phyloP scores from a whole-genome alignment of 2,329 filamentous ascomycete species.

The Parasarocladium wereldwijsianum region DNA sequence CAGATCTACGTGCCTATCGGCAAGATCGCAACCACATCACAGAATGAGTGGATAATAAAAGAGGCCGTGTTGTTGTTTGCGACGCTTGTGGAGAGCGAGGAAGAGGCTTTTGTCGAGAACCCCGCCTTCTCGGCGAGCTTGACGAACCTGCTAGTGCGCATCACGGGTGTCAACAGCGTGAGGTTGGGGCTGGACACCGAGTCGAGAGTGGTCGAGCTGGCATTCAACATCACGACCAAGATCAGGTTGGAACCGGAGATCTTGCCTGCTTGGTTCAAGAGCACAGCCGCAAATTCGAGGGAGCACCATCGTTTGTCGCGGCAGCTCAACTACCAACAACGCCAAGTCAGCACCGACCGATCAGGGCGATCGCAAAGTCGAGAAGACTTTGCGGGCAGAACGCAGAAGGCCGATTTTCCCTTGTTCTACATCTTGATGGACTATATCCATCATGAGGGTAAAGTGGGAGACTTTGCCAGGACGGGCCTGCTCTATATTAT shows the following conservation, averaged over 20 bases:
- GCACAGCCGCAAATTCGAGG: slow-evolving; percentile 17
- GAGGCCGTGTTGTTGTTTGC: slow-evolving; percentile 79
- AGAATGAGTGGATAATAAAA: slow-evolving; percentile 73
- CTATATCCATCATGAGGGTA: slow-evolving; percentile 90
- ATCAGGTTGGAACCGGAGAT: slow-evolving; percentile 81
- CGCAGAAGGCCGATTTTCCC: slow-evolving; percentile 84
- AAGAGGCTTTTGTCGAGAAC: slow-evolving; percentile 86
- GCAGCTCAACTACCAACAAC: slow-evolving; percentile 13
- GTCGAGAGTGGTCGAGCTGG: slow-evolving; percentile 75
- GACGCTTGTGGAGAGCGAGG: slow-evolving; percentile 87
- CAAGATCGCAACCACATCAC: slow-evolving; percentile 73
- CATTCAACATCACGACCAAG: slow-evolving; percentile 94
- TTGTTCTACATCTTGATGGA: slow-evolving; percentile 92
- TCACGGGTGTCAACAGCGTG: slow-evolving; percentile 59
- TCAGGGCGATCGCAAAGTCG: slow-evolving; percentile 39
- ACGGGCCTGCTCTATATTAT: slow-evolving; percentile 93
- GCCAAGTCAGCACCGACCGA: slow-evolving; percentile 18
- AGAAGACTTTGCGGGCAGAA: slow-evolving; percentile 69
- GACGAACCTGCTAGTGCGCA: slow-evolving; percentile 71
- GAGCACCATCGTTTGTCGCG: slow-evolving; percentile 7
- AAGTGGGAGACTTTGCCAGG: slow-evolving; percentile 87
- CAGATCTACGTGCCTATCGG: slow-evolving; percentile 83
- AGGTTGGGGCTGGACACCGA: slow-evolving; percentile 70
- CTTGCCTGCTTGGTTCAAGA: slow-evolving; percentile 81
- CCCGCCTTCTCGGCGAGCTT: slow-evolving; percentile 72